Conservation (phyloP, 2,329 filamentous ascomycete species). For the Fusarium sp. region DNA sequence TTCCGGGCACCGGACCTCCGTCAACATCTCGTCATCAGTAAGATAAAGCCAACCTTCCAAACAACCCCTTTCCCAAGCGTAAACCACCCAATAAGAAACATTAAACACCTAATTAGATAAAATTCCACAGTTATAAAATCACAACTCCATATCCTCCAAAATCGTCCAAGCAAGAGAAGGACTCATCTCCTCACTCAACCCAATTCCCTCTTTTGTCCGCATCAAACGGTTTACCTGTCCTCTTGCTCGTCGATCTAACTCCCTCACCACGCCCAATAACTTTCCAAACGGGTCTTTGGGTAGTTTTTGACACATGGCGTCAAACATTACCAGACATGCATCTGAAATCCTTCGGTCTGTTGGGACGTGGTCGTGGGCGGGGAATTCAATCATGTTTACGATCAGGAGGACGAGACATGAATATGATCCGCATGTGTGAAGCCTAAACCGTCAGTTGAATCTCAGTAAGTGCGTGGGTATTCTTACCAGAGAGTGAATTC, state of each 20-base stretch:
- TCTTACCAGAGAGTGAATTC: constrained; percentile 35
- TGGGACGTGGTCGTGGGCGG: constrained; percentile 1
- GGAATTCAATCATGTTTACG: constrained; percentile 39
- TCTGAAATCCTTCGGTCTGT: constrained; percentile 23
- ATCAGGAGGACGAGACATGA: constrained; percentile 30
- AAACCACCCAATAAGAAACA: neutral
- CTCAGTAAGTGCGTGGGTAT: fast-evolving
- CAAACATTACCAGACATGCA: constrained; percentile 2
- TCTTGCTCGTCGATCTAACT: constrained; percentile 29
- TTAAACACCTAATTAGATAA: neutral
- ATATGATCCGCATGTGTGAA: constrained; percentile 29
- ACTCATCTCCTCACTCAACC: constrained; percentile 6
- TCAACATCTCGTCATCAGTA: neutral
- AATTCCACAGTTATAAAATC: neutral
- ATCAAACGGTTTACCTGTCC: constrained; percentile 21
- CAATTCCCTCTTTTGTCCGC: neutral
- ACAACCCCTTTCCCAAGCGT: neutral
- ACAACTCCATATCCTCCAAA: constrained; percentile 28
- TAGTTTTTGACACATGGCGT: neutral
- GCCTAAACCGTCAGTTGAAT: constrained; percentile 8
- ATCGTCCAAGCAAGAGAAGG: constrained; percentile 20
- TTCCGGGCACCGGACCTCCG: neutral
- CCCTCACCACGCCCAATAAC: constrained; percentile 21
- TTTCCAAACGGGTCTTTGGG: constrained; percentile 8
- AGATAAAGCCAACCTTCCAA: neutral